Evolutionary conservation across 805 yeast genomes (phyloP).

Genomic region (Kluyveromyces aestuarii): DNA sequence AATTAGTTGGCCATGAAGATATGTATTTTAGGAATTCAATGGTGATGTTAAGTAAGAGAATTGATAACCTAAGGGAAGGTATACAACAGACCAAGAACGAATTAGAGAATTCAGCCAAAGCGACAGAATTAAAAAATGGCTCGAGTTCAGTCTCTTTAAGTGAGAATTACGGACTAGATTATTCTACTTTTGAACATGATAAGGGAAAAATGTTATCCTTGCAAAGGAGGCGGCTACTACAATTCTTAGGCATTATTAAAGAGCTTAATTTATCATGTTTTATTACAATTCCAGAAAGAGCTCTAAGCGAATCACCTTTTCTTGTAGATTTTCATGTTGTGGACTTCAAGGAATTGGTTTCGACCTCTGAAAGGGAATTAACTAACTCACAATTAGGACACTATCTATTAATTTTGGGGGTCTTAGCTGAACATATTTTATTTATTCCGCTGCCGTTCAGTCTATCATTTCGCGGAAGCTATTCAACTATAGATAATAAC

Average conservation of each 20-base stretch:
- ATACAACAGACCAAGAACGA: background rate
- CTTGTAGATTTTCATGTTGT: constrained; percentile 8
- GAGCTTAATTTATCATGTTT: constrained; percentile 4
- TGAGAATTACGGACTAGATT: constrained; percentile 21
- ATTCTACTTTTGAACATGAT: constrained; percentile 14
- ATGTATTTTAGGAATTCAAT: constrained; percentile 3
- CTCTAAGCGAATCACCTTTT: background rate
- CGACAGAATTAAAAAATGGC: background rate
- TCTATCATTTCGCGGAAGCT: constrained; percentile 21
- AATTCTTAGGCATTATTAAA: constrained; percentile 7
- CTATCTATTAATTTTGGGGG: constrained; percentile 16
- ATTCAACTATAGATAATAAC: constrained; percentile 14
- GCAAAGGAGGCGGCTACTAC: constrained; percentile 12
- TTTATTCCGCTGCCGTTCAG: constrained; percentile 16
- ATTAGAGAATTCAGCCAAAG: background rate
- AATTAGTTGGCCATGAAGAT: background rate
- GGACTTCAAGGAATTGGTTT: constrained; percentile 6
- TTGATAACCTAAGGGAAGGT: background rate
- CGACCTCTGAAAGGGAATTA: constrained; percentile 5
- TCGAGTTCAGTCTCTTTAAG: constrained; percentile 1
- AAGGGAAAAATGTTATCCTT: constrained; percentile 10
- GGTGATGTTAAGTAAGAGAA: background rate
- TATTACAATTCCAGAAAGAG: constrained; percentile 3
- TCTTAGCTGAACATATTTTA: constrained; percentile 14
- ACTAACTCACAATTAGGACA: constrained; percentile 21